phyloP scores from a whole-genome alignment of 1,139 yeast species.

The Zygoascus sp. region DNA sequence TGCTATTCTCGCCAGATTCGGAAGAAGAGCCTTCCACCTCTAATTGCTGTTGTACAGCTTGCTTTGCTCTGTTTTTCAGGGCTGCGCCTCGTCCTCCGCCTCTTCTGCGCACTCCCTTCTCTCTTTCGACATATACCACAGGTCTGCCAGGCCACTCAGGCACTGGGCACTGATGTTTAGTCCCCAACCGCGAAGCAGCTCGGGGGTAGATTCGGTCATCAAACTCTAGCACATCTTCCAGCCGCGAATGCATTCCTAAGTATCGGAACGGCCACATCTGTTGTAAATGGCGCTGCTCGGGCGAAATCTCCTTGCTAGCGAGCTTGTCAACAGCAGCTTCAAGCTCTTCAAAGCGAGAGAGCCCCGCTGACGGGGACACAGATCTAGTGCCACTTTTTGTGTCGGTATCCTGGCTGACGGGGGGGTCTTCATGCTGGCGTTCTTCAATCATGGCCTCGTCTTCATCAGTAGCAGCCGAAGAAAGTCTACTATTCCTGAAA shows the following conservation, averaged over 20 bases:
- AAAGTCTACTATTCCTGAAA: conserved; percentile 12
- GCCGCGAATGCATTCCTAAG: conserved; percentile 67
- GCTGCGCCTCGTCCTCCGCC: conserved; percentile 10
- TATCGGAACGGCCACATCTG: conserved; percentile 70
- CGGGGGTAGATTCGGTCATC: conserved; percentile 82
- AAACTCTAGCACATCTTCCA: conserved; percentile 74
- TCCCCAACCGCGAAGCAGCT: conserved; percentile 73
- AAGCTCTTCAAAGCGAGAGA: conserved; percentile 60
- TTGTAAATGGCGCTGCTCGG: conserved; percentile 32
- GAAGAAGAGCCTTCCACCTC: conserved; percentile 15
- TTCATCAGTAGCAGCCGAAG: conserved; percentile 7
- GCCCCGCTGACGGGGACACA: conserved; percentile 7
- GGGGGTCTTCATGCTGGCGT: conserved; percentile 12
- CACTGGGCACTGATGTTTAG: conserved; percentile 67
- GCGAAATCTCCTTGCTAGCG: conserved; percentile 29
- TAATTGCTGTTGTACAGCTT: conserved; percentile 5
- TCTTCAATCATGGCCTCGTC: conserved; percentile 8
- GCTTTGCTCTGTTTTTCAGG: conserved; percentile 2
- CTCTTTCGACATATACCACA: conserved; percentile 59
- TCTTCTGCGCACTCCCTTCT: conserved; percentile 18
- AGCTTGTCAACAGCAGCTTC: conserved; percentile 41
- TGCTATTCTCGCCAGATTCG: conserved; percentile 5
- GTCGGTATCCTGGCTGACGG: conserved; percentile 11
- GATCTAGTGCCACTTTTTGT: conserved; percentile 7
- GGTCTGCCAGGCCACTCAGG: conserved; percentile 66